Base-by-base conservation (phyloP, 1,284 basidiomycete species). In the Macrocystidia cucumis region DNA sequence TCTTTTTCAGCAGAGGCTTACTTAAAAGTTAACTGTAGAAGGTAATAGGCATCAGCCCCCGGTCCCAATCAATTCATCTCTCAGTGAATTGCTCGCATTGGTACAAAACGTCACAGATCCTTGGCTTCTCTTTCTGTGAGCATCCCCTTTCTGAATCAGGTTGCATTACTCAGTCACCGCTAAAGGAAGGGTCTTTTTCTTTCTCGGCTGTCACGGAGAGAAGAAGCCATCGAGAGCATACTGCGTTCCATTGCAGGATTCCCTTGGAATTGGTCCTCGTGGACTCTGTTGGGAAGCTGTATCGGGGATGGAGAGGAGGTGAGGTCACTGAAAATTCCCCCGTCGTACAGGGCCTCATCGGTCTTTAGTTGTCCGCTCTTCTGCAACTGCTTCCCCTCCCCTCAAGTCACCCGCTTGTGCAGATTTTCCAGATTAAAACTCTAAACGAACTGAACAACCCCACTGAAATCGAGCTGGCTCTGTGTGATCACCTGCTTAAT, bases 191-290 rank as follows among this genome's bases (percentile, higher is more conserved):
- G 83, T 0, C 57, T 95, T 6, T 78, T 95, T 44, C 72, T 91
- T 32, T 78, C 77, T 35, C 79, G 89, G 9, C 62, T 93, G 37
- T 77, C 77, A 31, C 70, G 84, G 44, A 73, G 88, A 27, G 80
- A 89, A 43, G 87, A 91, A 52, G 91, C 95, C 0, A 85, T 95
- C 22, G 90, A 92, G 51, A 78, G 70, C 45, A 73, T 82, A 5
- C 63, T 97, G 12, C 59, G 78, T 21, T 93, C 91, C 4, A 80
- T 98, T 32, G 70, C 74, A 32, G 67, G 70, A 3, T 91, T 86
- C 51, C 84, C 90, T 5, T 98, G 91, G 82, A 98, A 98, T 54
- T 99, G 96, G 95, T 89, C 88, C 17, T 72, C 83, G 3, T 99
- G 96, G 95, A 66, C 74, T 13, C 71, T 91, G 36, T 67, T 97